Evolutionary conservation across 2,329 filamentous ascomycete species (phyloP), one percentile per base, ranked within the genome.

Genomic region (Juglanconis oblonga): DNA sequence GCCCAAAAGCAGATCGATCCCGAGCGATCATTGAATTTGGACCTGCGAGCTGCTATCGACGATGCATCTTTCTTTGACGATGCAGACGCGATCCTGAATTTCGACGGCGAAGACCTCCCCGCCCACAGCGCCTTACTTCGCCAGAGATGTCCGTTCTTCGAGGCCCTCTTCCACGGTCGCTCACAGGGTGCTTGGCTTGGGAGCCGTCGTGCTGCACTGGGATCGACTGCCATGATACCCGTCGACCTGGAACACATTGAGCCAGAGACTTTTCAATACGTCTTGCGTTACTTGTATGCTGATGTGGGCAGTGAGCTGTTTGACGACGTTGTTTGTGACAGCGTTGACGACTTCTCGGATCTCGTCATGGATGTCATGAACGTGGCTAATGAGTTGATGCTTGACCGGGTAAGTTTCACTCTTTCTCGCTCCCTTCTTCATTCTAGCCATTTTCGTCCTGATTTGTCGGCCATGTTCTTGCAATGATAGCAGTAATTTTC

Each of bases 321-420:
- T 68, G 86, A 97, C 65, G 80, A 89, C 36, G 83, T 95, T 5
- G 83, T 89, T 14, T 83, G 85, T 40, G 77, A 84, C 14, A 87
- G 88, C 62, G 75, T 96, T 5, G 92, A 97, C 65, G 89, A 92
- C 50, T 92, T 97, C 64, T 86, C 93, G 4, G 92, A 98, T 67
- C 79, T 95, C n/a, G 82, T 97, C 8, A 83, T 98, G 76, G 92
- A 97, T 67, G 90, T 98, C 49, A 88, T 98, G 83, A 87, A 87
- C 58, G 88, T 91, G 55, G 92, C 93, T 11, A 95, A 99, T 70
- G 94, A 99, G 73, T 78, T 99, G 59, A 97, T 99, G 93, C 82
- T 99, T 51, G 92, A 97, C 71, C 84, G 93, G 6, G 55, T 52
- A 57, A 45, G 55, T 45, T 10, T 29, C 31, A 7, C 24, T 31